Percentiles rank a stretch among this genome's conserved stretches.
phyloP scores from a whole-genome alignment of 768 basidiomycete species.

The Tricholoma hemisulphureum region DNA sequence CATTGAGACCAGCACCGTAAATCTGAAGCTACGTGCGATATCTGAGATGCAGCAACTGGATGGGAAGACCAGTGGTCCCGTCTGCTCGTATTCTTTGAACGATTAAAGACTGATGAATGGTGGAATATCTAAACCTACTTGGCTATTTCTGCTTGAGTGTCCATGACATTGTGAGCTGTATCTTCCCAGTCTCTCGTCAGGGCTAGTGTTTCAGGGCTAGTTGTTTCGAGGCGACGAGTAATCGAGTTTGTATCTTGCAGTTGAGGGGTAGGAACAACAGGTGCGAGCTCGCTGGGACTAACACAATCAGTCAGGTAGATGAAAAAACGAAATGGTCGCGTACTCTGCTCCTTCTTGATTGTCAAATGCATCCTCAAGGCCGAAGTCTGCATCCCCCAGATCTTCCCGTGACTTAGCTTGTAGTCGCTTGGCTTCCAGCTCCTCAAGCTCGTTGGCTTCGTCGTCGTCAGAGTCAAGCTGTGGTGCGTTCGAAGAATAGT shows the following conservation, averaged over 20 bases:
- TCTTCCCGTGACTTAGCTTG: conserved; percentile 73
- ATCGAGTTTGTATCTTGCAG: conserved; percentile 59
- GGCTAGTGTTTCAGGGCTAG: conserved; percentile 74
- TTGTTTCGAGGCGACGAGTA: conserved; percentile 70
- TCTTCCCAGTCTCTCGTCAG: conserved; percentile 85
- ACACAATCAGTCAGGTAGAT: background rate
- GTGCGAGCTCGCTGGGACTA: conserved; percentile 32
- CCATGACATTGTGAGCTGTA: conserved; percentile 51
- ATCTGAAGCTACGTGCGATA: conserved; percentile 63
- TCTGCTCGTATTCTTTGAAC: conserved; percentile 45
- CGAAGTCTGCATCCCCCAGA: conserved; percentile 81
- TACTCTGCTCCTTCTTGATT: conserved; percentile 32
- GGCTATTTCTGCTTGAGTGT: conserved; percentile 51
- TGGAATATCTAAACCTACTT: conserved; percentile 39
- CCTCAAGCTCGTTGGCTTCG: conserved; percentile 84
- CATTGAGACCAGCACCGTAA: background rate
- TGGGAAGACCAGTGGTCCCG: conserved; percentile 50
- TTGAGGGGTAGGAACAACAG: conserved; percentile 33
- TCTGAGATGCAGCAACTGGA: conserved; percentile 79
- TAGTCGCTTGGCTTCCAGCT: conserved; percentile 78
- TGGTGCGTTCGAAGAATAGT: conserved; percentile 84
- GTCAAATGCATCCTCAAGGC: conserved; percentile 63
- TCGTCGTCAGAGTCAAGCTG: conserved; percentile 84
- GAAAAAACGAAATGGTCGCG: conserved; percentile 11
- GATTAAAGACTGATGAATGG: background rate